These are phyloP conservation scores for Termitomyces bulborhizus DNA, from an alignment of 768 basidiomycete species.

Conservation along the genomic window DNA sequence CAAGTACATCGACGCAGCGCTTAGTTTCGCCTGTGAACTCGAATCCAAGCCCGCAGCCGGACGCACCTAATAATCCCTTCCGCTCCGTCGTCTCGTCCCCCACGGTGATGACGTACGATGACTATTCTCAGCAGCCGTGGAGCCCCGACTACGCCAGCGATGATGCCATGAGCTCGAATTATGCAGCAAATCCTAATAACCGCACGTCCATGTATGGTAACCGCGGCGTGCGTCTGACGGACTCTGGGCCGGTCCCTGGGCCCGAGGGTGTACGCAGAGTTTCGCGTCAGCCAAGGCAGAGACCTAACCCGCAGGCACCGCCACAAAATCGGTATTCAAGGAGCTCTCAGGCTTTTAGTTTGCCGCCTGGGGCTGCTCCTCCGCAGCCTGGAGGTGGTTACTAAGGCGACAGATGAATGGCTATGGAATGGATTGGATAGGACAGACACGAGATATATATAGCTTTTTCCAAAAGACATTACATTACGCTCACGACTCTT, in stretches of 20 bases:
- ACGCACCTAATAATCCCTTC: constrained; percentile 41
- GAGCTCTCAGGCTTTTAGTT: constrained; percentile 5
- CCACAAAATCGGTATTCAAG: constrained; percentile 24
- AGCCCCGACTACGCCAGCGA: constrained; percentile 26
- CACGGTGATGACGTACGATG: constrained; percentile 18
- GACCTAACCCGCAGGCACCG: constrained; percentile 55
- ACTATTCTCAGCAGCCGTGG: constrained; percentile 14
- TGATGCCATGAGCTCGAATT: constrained; percentile 22
- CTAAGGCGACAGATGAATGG: background rate
- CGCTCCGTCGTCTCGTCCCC: constrained; percentile 38
- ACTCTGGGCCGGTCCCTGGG: constrained; percentile 78
- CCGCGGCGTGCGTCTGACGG: constrained; percentile 74
- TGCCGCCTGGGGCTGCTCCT: constrained; percentile 2
- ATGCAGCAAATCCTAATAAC: constrained; percentile 25
- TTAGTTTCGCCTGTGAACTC: constrained; percentile 22
- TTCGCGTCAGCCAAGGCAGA: constrained; percentile 50
- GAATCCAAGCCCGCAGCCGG: constrained; percentile 19
- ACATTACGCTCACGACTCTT: background rate
- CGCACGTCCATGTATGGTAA: constrained; percentile 24
- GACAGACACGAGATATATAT: background rate
- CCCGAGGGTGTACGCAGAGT: constrained; percentile 78
- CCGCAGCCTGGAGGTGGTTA: background rate
- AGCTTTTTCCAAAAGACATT: background rate
- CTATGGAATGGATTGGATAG: background rate
- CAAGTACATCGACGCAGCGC: constrained; percentile 19